These are phyloP conservation scores for Colletotrichum horii DNA, from an alignment of 2,329 filamentous ascomycete species.

Conservation along the genomic window DNA sequence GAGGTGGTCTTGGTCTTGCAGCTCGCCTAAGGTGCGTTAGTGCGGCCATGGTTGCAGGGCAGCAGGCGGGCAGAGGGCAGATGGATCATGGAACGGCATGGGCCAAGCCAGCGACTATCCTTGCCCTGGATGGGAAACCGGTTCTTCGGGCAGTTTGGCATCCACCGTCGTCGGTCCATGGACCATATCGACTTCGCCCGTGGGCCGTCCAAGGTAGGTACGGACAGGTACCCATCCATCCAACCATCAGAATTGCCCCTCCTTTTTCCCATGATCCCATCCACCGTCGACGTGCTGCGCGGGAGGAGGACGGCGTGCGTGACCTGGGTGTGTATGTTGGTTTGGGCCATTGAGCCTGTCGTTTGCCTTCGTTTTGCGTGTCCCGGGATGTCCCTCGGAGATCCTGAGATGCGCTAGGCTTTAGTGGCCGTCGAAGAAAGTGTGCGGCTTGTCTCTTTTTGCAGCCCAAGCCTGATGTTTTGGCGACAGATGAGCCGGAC, in stretches of 20 bases:
- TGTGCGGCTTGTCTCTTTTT: conserved; percentile 10
- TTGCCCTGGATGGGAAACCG: conserved; percentile 16
- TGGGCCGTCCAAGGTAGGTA: not conserved
- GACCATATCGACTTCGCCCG: not conserved
- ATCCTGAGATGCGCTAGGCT: conserved; percentile 10
- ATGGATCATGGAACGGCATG: not conserved
- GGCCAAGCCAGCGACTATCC: conserved; percentile 12
- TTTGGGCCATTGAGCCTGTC: not conserved
- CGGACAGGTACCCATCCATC: no score
- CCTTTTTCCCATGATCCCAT: no score
- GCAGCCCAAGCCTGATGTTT: not conserved
- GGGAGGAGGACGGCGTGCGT: not conserved
- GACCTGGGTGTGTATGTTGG: not conserved
- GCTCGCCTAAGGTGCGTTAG: not conserved
- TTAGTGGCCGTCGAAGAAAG: conserved; percentile 13
- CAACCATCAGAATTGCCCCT: no score
- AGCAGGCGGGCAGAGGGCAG: not conserved
- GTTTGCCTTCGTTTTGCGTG: conserved; percentile 8
- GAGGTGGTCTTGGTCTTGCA: not conserved
- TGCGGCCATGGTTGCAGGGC: not conserved
- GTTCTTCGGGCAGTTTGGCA: conserved; percentile 16
- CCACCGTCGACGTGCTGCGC: not conserved
- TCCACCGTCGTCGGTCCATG: not conserved
- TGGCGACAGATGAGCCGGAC: not conserved
- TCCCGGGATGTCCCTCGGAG: conserved; percentile 11